Evolutionary conservation across 768 basidiomycete genomes (phyloP), one percentile per base, ranked within the genome.

Genomic region (Rhizopogon rudus): DNA sequence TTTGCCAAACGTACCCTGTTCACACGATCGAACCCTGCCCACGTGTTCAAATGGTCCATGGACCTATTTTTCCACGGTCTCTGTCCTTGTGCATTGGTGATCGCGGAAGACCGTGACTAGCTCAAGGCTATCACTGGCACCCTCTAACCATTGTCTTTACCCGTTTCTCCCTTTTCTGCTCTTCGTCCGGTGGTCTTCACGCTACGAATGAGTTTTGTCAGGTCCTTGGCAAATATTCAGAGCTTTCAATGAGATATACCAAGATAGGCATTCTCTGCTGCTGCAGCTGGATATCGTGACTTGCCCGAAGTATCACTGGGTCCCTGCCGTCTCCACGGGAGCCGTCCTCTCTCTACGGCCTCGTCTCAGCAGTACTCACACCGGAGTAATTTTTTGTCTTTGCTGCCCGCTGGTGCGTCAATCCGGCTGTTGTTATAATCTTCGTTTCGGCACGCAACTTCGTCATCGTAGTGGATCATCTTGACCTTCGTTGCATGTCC

Each of bases 221-320:
- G 48, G 14, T 35, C 17, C 22, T 9, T 20, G 17, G 3, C 17
- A 8, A 20, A 20, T 17, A 41, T n/a, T 14, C 13, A 39, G 13
- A 14, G 13, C 8, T 3, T 48, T 35, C 17, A 16, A 51, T 37
- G 44, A 48, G 52, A 63, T 65, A 54, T 59, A 51, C 65, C 66
- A 54, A 22, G 66, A 63, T 63, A 57, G 45, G 65, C 25, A 13
- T 49, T 40, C 66, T 66, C 60, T 44, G 60, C 33, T 39, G 53
- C 52, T 48, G 51, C 13, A 3, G 45, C 43, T 44, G 25, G 43
- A 44, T 29, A 41, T 40, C 56, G 56, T 48, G 52, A 51, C 44
- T 25, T 37, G 35, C 35, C 35, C 35, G 12, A 37, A 37, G 35
- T 37, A 31, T 55, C 31, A 35, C 54, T n/a, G 25, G 43, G 43